Conservation (phyloP, 306 rosid genomes). For the Inga oerstediana region DNA sequence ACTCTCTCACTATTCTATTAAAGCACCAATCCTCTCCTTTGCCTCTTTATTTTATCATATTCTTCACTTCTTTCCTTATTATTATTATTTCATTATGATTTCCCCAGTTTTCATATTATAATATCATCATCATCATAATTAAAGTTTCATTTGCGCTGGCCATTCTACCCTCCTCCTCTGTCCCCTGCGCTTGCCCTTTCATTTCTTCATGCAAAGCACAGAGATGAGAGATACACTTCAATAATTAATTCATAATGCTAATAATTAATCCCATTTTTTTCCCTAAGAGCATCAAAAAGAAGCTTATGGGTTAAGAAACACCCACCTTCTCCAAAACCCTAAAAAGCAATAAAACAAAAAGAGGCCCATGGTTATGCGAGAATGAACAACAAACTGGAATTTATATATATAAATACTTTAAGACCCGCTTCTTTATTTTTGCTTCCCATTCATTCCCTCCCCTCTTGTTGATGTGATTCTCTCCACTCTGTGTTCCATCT, state of each 20-base stretch:
- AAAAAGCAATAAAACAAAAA: slow-evolving; percentile 84
- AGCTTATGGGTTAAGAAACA: slow-evolving; percentile 84
- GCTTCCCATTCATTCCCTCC: slow-evolving; percentile 39
- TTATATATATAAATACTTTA: slow-evolving; percentile 65
- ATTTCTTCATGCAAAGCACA: slow-evolving; percentile 61
- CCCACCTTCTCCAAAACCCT: slow-evolving; percentile 70
- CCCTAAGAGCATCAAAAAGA: slow-evolving; percentile 43
- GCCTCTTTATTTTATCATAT: background rate
- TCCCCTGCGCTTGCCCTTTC: slow-evolving; percentile 15
- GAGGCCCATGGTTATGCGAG: slow-evolving; percentile 28
- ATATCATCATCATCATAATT: slow-evolving; percentile 1
- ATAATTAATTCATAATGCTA: slow-evolving; percentile 14
- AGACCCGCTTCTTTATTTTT: slow-evolving; percentile 62
- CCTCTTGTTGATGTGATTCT: slow-evolving; percentile 59
- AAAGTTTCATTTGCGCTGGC: slow-evolving; percentile 39
- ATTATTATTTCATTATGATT: background rate
- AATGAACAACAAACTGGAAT: background rate
- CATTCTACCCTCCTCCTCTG: background rate
- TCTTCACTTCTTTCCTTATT: background rate
- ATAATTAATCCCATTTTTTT: background rate
- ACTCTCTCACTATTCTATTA: background rate
- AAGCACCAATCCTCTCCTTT: background rate
- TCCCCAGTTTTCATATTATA: background rate
- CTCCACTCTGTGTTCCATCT: slow-evolving; percentile 50
- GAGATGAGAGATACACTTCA: slow-evolving; percentile 46